Percentiles rank a stretch among this genome's conserved stretches.
Conservation (phyloP, 768 basidiomycete species). For the Rhizopogon vinicolor region DNA sequence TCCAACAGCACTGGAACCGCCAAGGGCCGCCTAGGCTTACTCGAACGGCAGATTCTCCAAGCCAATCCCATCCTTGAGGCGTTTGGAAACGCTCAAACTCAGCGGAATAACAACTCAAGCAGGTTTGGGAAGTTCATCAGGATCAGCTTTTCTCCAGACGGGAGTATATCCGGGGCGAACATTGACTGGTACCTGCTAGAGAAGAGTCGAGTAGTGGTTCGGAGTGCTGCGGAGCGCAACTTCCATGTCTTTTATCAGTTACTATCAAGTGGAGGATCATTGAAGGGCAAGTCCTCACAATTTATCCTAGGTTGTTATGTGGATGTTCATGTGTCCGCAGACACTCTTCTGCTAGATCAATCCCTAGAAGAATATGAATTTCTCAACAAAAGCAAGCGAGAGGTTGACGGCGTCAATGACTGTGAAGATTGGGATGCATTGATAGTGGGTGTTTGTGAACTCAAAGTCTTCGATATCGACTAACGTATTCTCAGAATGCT, state of each 20-base stretch:
- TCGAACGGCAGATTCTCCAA: constrained; percentile 95
- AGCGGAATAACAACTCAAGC: constrained; percentile 97
- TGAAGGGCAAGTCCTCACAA: constrained; percentile 53
- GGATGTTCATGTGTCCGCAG: constrained; percentile 33
- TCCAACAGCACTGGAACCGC: constrained; percentile 48
- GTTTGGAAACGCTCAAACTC: constrained; percentile 98
- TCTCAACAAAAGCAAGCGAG: constrained; percentile 81
- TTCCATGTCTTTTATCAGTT: constrained; percentile 99
- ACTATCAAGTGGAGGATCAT: constrained; percentile 63
- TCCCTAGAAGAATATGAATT: constrained; percentile 82
- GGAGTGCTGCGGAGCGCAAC: constrained; percentile 84
- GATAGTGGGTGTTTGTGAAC: constrained; percentile 41
- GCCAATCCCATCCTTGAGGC: constrained; percentile 97
- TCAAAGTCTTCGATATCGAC: background rate
- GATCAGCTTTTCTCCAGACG: constrained; percentile 89
- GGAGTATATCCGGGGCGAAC: constrained; percentile 95
- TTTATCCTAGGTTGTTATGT: background rate
- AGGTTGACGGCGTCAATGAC: constrained; percentile 97
- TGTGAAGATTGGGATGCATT: constrained; percentile 80
- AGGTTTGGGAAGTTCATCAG: constrained; percentile 98
- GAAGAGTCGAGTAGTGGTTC: constrained; percentile 90
- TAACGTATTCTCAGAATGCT: constrained; percentile 48
- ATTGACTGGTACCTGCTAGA: constrained; percentile 99
- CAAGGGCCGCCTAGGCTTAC: constrained; percentile 75
- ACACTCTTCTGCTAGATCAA: constrained; percentile 68